Base-by-base conservation (phyloP, 225 moss, liverwort and hornwort genomes). In the Lunularia cruciata region DNA sequence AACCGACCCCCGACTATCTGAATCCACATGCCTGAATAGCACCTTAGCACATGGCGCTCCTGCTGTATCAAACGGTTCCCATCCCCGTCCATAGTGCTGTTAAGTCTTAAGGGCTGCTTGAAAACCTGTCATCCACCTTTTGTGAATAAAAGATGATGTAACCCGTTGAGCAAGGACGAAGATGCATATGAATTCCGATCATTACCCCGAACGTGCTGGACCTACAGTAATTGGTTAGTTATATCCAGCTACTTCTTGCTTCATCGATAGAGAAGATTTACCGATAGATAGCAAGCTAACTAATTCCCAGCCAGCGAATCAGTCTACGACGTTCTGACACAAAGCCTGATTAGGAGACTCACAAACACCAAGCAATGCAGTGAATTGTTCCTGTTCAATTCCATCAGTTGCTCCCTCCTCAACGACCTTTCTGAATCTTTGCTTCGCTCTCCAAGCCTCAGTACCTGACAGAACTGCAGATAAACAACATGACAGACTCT, bases 11-110 rank as follows among this genome's bases (percentile, higher is more conserved):
- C 83, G 82, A 10, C 81, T 71, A 76, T 95, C 74, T 1, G 80
- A 72, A 70, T 95, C 88, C 22, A 91, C 77, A 49, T 85, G 83
- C 37, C 84, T 87, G 69, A 90, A 95, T 36, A 95, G 51, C 36
- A 86, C 81, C 53, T 87, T 83, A 75, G 87, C 88, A 69, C 78
- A 90, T 30, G 85, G 71, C 74, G 71, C 68, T 68, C 80, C 84
- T 81, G 90, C 92, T 92, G 86, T 59, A 54, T 46, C 70, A 78
- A 64, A 59, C 34, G 54, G 35, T 65, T n/a, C 26, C 49, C n/a
- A 47, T n/a, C 26, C 11, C 45, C 19, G 34, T 36, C 60, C 1
- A 35, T 8, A 12, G 36, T 61, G 7, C 47, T 6, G 47, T 47
- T 6, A 47, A 14, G 47, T 19, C 2, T 47, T 47, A 3, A 3